Conservation (phyloP, 805 yeast genomes). For the Ogataea salicorniae region DNA sequence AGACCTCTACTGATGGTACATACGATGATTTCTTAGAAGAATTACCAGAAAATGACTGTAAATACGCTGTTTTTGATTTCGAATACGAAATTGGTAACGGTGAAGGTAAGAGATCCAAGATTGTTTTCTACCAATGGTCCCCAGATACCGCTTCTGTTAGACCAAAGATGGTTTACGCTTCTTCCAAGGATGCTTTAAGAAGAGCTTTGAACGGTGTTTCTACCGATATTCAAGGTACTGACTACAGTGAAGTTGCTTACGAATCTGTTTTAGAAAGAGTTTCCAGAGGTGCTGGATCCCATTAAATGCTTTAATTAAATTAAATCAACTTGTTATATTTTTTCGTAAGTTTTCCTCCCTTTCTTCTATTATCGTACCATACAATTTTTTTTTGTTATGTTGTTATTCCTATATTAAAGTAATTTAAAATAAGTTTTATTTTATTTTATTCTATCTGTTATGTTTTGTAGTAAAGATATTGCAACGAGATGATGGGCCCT, state of each 20-base stretch:
- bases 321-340: constrained; percentile 1
- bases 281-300: constrained; percentile 71
- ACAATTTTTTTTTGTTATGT: too few relatives aligned
- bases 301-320: constrained; percentile 24
- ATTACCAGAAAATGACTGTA: constrained; percentile 93
- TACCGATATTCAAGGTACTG: constrained; percentile 96
- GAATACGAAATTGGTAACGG: constrained; percentile 86
- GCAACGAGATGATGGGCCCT: too few relatives aligned
- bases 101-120: constrained; percentile 85
- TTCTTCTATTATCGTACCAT: too few relatives aligned
- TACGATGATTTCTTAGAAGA: constrained; percentile 85
- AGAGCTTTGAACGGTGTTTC: constrained; percentile 94
- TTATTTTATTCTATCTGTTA: too few relatives aligned
- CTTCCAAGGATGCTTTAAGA: constrained; percentile 97
- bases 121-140: constrained; percentile 82
- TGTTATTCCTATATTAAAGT: too few relatives aligned
- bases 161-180: constrained; percentile 96
- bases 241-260: constrained; percentile 92
- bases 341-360: too few relatives aligned
- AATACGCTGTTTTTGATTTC: constrained; percentile 95
- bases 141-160: constrained; percentile 97
- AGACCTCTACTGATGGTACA: constrained; percentile 66
- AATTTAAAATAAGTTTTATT: too few relatives aligned
- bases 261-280: constrained; percentile 90
- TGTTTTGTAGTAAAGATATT: too few relatives aligned